These are phyloP conservation scores for Herpetomonas tarakana DNA, from an alignment of 208 protist genomes.

Conservation along the genomic window DNA sequence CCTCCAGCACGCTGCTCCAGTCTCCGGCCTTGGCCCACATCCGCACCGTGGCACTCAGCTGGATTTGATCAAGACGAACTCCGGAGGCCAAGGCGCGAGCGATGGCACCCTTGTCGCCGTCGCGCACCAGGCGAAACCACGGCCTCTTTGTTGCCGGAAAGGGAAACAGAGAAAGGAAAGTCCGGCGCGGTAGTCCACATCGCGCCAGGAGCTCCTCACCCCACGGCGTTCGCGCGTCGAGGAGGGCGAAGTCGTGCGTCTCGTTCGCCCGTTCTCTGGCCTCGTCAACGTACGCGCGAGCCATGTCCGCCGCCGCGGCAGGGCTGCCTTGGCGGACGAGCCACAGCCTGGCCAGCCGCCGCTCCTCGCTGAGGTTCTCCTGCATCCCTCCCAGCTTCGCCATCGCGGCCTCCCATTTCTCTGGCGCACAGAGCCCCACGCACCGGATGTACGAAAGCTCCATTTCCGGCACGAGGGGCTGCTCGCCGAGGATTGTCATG, in stretches of 20 bases:
- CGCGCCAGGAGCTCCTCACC: slow-evolving; percentile 32
- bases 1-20: slow-evolving; percentile 43
- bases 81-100: slow-evolving; percentile 45
- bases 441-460: slow-evolving; percentile 39
- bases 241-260: neutral
- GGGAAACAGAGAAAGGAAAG: slow-evolving; percentile 17
- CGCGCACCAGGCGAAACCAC: slow-evolving; percentile 6
- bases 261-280: neutral
- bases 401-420: slow-evolving; percentile 42
- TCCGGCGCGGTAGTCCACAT: slow-evolving; percentile 18
- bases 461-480: slow-evolving; percentile 37
- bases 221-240: slow-evolving; percentile 5
- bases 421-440: slow-evolving; percentile 42
- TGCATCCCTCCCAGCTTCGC: slow-evolving; percentile 8
- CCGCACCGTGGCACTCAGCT: slow-evolving; percentile 48
- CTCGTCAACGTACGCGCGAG: neutral
- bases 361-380: slow-evolving; percentile 1
- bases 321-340: slow-evolving; percentile 43
- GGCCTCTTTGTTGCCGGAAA: neutral
- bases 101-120: slow-evolving; percentile 21
- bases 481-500: slow-evolving; percentile 19
- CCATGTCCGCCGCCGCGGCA: slow-evolving; percentile 8
- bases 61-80: slow-evolving; percentile 54
- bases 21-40: slow-evolving; percentile 36
- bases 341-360: slow-evolving; percentile 26